A percentile compares a stretch with the other conserved stretches of the same genome.
Evolutionary conservation across 768 basidiomycete species (phyloP).

Genomic region (Gymnopilus junonius): DNA sequence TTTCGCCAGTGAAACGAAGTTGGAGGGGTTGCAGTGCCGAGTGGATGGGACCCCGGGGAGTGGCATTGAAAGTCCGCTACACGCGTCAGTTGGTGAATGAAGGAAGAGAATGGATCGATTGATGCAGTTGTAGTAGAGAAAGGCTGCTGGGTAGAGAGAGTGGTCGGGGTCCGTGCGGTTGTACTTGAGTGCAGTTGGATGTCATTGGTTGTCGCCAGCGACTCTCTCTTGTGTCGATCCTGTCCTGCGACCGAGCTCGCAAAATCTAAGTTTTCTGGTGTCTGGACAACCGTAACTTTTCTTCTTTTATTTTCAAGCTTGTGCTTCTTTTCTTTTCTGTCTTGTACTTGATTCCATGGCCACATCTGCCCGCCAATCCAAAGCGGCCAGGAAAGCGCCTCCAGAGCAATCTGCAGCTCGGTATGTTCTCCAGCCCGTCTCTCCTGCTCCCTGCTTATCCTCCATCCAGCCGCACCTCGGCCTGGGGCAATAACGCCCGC

Average conservation of each 20-base stretch:
- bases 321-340: slow-evolving; percentile 36
- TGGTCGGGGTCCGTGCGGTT: slow-evolving; percentile 16
- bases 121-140: not conserved
- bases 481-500: slow-evolving; percentile 68
- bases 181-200: slow-evolving; percentile 17
- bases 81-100: not conserved
- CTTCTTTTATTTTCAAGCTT: slow-evolving; percentile 23
- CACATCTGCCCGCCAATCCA: slow-evolving; percentile 65
- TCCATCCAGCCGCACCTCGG: slow-evolving; percentile 40
- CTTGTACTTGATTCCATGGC: slow-evolving; percentile 56
- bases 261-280: slow-evolving; percentile 32
- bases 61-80: slow-evolving; percentile 1
- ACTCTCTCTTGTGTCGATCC: slow-evolving; percentile 26
- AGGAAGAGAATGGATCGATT: not conserved
- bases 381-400: slow-evolving; percentile 64
- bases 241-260: slow-evolving; percentile 35
- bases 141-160: not conserved
- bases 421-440: slow-evolving; percentile 38
- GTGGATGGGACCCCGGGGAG: slow-evolving; percentile 3
- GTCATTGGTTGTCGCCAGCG: slow-evolving; percentile 19
- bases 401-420: slow-evolving; percentile 61
- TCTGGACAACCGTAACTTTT: slow-evolving; percentile 38
- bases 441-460: slow-evolving; percentile 33
- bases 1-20: not conserved
- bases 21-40: not conserved